Evolutionary conservation across 208 protist species (phyloP).

Genomic region (Crithidia expoeki): DNA sequence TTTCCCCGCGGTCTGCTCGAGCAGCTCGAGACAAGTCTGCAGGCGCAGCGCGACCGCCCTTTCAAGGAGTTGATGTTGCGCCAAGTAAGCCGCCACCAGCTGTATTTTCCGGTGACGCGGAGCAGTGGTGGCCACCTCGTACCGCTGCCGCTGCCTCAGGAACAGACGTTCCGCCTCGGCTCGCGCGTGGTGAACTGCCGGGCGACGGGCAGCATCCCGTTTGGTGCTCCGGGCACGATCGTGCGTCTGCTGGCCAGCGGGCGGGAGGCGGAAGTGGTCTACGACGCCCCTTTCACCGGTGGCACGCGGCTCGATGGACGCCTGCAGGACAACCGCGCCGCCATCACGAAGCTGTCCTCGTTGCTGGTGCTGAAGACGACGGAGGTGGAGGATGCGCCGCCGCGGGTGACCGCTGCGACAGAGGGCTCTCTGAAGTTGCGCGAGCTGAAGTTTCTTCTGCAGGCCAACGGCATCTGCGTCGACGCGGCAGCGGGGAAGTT

Average conservation of each 20-base stretch:
- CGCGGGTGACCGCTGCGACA: conserved; percentile 9
- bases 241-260: conserved; percentile 80
- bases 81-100: conserved; percentile 55
- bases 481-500: conserved; percentile 6
- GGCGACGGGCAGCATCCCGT: conserved; percentile 73
- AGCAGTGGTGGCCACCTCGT: conserved; percentile 69
- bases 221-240: conserved; percentile 81
- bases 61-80: conserved; percentile 48
- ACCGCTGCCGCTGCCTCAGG: conserved; percentile 72
- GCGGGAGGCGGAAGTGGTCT: conserved; percentile 86
- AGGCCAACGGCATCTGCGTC: conserved; percentile 30
- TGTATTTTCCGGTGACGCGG: conserved; percentile 83
- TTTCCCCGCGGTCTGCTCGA: conserved; percentile 60
- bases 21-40: conserved; percentile 68
- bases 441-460: conserved; percentile 38
- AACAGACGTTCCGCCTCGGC: conserved; percentile 76
- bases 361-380: conserved; percentile 66
- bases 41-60: conserved; percentile 34
- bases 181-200: conserved; percentile 88
- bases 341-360: conserved; percentile 66
- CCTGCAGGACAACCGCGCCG: conserved; percentile 66
- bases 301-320: conserved; percentile 79
- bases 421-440: conserved; percentile 31
- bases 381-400: conserved; percentile 17
- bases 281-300: conserved; percentile 84